phyloP scores from a whole-genome alignment of 495 filamentous ascomycete genomes.

The Bombardia bombarda region DNA sequence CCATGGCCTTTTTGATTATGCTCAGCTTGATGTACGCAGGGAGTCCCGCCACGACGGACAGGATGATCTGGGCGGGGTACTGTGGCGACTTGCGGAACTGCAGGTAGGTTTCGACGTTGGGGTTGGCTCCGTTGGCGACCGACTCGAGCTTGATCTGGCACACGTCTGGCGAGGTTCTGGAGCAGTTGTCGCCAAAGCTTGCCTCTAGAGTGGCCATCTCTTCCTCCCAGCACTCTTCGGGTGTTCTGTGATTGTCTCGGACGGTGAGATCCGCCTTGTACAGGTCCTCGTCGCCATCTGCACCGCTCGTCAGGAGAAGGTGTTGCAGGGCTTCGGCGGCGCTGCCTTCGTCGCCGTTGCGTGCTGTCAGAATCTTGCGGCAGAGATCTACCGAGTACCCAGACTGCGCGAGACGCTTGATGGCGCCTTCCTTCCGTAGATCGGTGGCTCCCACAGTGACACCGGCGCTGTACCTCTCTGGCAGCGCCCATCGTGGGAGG shows the following conservation, averaged over 20 bases:
- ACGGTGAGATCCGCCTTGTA: slow-evolving; percentile 16
- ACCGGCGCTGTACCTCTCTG: slow-evolving; percentile 82
- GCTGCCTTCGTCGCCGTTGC: slow-evolving; percentile 61
- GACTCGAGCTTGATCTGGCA: slow-evolving; percentile 53
- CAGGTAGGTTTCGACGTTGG: slow-evolving; percentile 34
- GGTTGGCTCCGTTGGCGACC: slow-evolving; percentile 34
- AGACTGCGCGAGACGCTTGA: slow-evolving; percentile 72
- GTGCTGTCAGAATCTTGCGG: slow-evolving; percentile 58
- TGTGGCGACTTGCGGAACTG: slow-evolving; percentile 45
- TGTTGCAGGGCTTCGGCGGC: slow-evolving; percentile 73
- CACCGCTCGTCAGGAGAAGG: slow-evolving; percentile 49
- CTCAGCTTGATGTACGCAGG: slow-evolving; percentile 90
- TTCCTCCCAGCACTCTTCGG: slow-evolving; percentile 67
- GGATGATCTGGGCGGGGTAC: slow-evolving; percentile 74
- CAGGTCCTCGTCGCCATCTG: slow-evolving; percentile 5
- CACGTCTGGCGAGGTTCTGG: slow-evolving; percentile 44
- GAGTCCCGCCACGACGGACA: slow-evolving; percentile 60
- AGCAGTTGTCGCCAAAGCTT: slow-evolving; percentile 66
- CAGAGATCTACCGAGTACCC: slow-evolving; percentile 85
- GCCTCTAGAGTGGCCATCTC: slow-evolving; percentile 73
- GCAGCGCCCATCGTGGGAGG: slow-evolving; percentile 78
- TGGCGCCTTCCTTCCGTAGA: slow-evolving; percentile 64
- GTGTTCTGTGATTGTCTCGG: slow-evolving; percentile 31
- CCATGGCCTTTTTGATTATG: slow-evolving; percentile 68
- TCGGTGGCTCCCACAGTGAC: slow-evolving; percentile 75